Conservation (phyloP, 2,329 filamentous ascomycete species). For the Exophiala bonariae region DNA sequence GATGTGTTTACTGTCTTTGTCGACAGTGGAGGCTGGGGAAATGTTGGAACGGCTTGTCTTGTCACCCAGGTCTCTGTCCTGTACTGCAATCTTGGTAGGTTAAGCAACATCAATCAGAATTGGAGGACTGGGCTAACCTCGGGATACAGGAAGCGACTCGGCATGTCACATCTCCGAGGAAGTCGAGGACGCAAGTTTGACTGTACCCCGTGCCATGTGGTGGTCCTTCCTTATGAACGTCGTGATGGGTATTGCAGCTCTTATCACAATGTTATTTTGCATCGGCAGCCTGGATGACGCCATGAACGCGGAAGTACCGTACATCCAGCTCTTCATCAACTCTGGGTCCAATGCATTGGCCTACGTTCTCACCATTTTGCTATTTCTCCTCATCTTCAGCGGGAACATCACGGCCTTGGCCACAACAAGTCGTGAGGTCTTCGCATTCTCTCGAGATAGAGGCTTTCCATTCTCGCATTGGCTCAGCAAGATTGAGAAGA, state of each 20-base stretch:
- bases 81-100: constrained; percentile 21
- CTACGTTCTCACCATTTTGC: constrained; percentile 11
- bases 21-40: constrained; percentile 31
- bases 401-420: constrained; percentile 21
- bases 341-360: constrained; percentile 13
- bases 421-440: constrained; percentile 20
- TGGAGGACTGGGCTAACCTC: not conserved
- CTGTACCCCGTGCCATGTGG: constrained; percentile 49
- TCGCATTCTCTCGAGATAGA: constrained; percentile 40
- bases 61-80: constrained; percentile 16
- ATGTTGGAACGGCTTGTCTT: constrained; percentile 24
- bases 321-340: constrained; percentile 20
- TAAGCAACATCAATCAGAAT: too few relatives aligned
- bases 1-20: constrained; percentile 30
- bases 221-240: constrained; percentile 48
- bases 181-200: constrained; percentile 45
- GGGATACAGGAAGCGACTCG: constrained; percentile 10
- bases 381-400: constrained; percentile 16
- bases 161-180: constrained; percentile 38
- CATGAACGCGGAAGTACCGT: constrained; percentile 31
- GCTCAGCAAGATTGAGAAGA: constrained; percentile 31
- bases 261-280: constrained; percentile 47
- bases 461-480: constrained; percentile 46
- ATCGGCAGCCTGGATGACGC: constrained; percentile 35
- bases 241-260: constrained; percentile 43